phyloP scores from a whole-genome alignment of 2,329 filamentous ascomycete genomes.

The Clarireedia monteithiana region DNA sequence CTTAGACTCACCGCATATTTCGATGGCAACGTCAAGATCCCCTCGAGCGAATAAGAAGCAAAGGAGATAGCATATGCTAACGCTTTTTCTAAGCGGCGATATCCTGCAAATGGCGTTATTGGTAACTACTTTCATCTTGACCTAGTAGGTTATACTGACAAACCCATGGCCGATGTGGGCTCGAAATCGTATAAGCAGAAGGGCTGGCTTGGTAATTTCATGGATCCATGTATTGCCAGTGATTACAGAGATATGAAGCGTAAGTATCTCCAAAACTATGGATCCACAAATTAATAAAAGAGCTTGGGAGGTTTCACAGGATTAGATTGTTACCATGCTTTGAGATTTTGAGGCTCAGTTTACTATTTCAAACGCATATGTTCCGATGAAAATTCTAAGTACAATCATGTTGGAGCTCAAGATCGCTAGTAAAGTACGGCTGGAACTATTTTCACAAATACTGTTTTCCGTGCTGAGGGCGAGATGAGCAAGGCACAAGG shows the following conservation, averaged over 20 bases:
- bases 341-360: no score
- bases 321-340: no score
- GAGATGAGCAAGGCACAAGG: no score
- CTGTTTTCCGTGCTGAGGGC: no score
- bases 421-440: no score
- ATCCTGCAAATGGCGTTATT: slow-evolving; percentile 1
- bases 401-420: no score
- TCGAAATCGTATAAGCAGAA: not conserved
- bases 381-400: no score
- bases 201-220: not conserved
- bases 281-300: not conserved
- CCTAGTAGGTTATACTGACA: slow-evolving; percentile 3
- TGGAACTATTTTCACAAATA: no score
- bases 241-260: not conserved
- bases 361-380: no score
- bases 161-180: not conserved
- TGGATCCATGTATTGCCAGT: not conserved
- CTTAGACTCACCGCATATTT: slow-evolving; percentile 5
- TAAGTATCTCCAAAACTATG: slow-evolving; percentile 2
- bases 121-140: slow-evolving; percentile 6
- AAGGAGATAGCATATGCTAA: slow-evolving; percentile 3
- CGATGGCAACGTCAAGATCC: not conserved
- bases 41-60: not conserved
- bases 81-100: slow-evolving; percentile 5
- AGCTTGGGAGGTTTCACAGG: not conserved